Base-by-base conservation (phyloP, 1,139 yeast genomes). In the Geotrichum klebahnii region DNA sequence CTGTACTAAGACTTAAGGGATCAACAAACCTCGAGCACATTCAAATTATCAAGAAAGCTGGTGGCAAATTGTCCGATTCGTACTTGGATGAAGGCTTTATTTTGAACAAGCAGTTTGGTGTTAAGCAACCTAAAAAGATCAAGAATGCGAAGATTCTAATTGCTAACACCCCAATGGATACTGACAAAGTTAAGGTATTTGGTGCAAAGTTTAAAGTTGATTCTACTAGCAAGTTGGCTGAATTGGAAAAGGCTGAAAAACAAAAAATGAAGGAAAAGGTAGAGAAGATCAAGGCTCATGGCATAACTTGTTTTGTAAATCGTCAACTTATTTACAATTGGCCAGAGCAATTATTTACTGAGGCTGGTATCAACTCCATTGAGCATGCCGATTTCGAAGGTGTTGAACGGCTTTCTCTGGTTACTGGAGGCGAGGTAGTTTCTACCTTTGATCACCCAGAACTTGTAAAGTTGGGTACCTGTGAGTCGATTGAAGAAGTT, bases 321-420 rank as follows among this genome's bases (percentile, higher is more conserved):
- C 81, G 98, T 66, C 98, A 92, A 70, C 79, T 94, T 63, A 92
- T 92, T 63, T 94, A 92, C 71, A 97, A 92, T 72, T 94, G 92
- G 78, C 98, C 99, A 28, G 98, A 92, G 71, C 97, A 88, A 69
- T 75, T 92, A 59, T 87, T 92, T 65, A 79, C 95, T 5, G 98
- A 92, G 62, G 71, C 88, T 40, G 81, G 83, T 52, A 85, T 92
- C 62, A 90, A 88, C 70, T 82, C 97, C 31, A 88, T 92, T 57
- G 98, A 92, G 71, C 98, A 94, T 65, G 98, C 98, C 19, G 99
- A 94, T 69, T 94, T 94, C 61, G 98, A 88, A 65, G 99, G 98
- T 61, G 89, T 92, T 53, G 98, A 92, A 73, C 82, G 98, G 67
- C 78, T 92, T 60, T 96, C 98, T 3, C 75, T 92, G 45, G 98